Conservation (phyloP, 1,139 yeast species). For the Pichia sp. region DNA sequence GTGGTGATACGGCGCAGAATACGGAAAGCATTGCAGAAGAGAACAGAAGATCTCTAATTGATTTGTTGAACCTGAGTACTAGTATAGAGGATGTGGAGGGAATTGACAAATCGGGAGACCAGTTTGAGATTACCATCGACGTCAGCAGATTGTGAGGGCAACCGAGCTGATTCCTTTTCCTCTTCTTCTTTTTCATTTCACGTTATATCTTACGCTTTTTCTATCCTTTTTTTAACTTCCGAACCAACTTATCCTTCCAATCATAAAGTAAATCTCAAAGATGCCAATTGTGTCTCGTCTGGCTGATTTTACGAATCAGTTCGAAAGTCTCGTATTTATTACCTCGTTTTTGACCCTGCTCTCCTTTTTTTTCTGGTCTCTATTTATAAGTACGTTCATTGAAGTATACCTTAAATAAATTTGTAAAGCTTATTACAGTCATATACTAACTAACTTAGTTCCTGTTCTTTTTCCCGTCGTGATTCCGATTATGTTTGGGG, state of each 20-base stretch:
- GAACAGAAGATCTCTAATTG: conserved; percentile 32
- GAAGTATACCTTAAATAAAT: too few species aligned
- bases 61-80: conserved; percentile 28
- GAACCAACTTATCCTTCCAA: too few species aligned
- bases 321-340: conserved; percentile 7
- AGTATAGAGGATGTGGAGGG: conserved; percentile 23
- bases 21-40: conserved; percentile 8
- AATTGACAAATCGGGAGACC: conserved; percentile 31
- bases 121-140: conserved; percentile 59
- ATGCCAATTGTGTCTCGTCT: conserved; percentile 5
- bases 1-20: not conserved
- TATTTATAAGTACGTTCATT: conserved; percentile 3
- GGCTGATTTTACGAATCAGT: conserved; percentile 1
- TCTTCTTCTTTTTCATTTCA: not conserved
- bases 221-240: too few species aligned
- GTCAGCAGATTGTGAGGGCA: conserved; percentile 38
- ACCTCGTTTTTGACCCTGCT: conserved; percentile 6
- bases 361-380: conserved; percentile 5
- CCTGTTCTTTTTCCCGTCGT: conserved; percentile 7
- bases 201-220: not conserved
- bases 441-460: not conserved
- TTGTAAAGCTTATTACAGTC: too few species aligned
- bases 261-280: not conserved
- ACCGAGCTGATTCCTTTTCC: not conserved
- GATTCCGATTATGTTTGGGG: conserved; percentile 2